Percentiles rank a stretch among this genome's conserved stretches.
Evolutionary conservation across 306 rosid genomes (phyloP).

Genomic region (Fragaria iinumae): DNA sequence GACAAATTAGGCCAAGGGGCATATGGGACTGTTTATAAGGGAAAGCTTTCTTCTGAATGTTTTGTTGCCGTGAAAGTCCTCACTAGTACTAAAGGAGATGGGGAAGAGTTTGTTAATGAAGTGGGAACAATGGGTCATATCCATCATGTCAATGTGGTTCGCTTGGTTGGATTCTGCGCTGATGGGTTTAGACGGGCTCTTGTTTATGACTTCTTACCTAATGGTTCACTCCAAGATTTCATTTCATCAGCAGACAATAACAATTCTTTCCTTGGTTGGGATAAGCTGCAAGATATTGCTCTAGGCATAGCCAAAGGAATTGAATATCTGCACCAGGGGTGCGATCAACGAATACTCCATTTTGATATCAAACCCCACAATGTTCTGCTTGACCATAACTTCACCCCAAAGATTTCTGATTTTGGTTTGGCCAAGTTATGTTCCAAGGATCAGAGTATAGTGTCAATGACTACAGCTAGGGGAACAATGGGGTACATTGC

Average conservation of each 20-base stretch:
- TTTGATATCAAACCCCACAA: slow-evolving; percentile 1
- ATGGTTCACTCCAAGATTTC: background rate
- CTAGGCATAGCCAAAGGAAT: slow-evolving; percentile 1
- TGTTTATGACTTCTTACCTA: background rate
- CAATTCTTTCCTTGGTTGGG: slow-evolving; percentile 27
- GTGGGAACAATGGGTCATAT: slow-evolving; percentile 39
- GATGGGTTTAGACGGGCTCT: slow-evolving; percentile 41
- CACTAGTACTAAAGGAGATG: background rate
- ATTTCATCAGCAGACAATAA: background rate
- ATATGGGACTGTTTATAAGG: slow-evolving; percentile 40
- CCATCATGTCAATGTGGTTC: slow-evolving; percentile 45
- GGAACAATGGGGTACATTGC: background rate
- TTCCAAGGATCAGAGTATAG: background rate
- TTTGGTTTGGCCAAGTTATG: slow-evolving; percentile 5
- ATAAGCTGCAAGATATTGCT: slow-evolving; percentile 21
- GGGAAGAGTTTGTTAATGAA: slow-evolving; percentile 20
- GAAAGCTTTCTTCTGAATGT: slow-evolving; percentile 23
- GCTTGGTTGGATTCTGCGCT: slow-evolving; percentile 44
- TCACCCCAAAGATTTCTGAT: background rate
- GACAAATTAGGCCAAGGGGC: slow-evolving; percentile 44
- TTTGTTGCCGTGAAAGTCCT: slow-evolving; percentile 18
- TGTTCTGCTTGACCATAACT: background rate
- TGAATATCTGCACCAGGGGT: background rate
- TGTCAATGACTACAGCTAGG: slow-evolving; percentile 3
- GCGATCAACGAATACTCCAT: background rate